Evolutionary conservation across 345 rosid species (phyloP).

Genomic region (Euphorbia pulcherrima): DNA sequence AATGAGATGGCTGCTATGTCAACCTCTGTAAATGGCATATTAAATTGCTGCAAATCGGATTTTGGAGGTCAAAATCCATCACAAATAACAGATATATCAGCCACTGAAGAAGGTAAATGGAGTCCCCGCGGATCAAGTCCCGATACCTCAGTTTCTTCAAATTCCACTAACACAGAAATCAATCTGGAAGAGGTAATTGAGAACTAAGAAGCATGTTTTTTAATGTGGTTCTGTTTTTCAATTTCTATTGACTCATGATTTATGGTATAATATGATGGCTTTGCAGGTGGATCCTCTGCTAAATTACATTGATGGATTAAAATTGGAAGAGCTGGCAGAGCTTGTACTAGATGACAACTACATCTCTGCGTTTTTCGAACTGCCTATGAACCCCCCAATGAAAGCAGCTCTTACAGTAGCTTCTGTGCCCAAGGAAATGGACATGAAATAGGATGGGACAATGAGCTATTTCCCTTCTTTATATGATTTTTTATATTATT

Average conservation of each 20-base stretch:
- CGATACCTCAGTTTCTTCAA: background rate
- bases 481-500: too few species aligned
- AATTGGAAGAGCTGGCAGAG: background rate
- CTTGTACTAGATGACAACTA: too few species aligned
- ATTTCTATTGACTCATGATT: background rate
- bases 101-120: background rate
- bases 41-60: background rate
- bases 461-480: background rate
- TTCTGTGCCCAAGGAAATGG: background rate
- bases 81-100: background rate
- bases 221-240: background rate
- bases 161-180: too few species aligned
- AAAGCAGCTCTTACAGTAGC: background rate
- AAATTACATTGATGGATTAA: background rate
- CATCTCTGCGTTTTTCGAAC: background rate
- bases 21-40: background rate
- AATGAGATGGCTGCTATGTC: background rate
- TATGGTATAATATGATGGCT: background rate
- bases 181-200: background rate
- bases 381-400: background rate
- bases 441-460: background rate
- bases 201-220: too few species aligned
- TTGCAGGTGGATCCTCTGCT: background rate
- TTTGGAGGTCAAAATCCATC: constrained; percentile 1
- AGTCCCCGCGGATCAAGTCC: background rate